A percentile compares a stretch with the other conserved stretches of the same genome.
These are phyloP conservation scores for Paxillus rubicundulus DNA, from an alignment of 768 basidiomycete genomes.

Conservation along the genomic window DNA sequence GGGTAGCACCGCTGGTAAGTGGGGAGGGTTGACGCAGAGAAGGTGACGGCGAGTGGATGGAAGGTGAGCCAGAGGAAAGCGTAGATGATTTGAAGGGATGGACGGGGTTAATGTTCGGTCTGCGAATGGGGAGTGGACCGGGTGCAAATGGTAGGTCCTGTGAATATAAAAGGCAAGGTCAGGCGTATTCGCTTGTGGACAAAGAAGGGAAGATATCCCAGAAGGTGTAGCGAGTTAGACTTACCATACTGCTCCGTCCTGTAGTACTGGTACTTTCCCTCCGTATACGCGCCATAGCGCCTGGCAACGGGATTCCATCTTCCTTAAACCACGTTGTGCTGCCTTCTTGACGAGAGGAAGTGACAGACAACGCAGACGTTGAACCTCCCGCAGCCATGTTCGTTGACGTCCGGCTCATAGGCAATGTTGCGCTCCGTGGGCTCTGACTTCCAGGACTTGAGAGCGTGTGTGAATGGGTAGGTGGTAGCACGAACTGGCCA, in stretches of 20 bases:
- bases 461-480: conserved; percentile 33
- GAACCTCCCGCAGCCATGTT: conserved; percentile 31
- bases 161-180: conserved; percentile 4
- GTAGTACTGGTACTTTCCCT: conserved; percentile 49
- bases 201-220: conserved; percentile 1
- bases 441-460: conserved; percentile 40
- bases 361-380: conserved; percentile 39
- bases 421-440: conserved; percentile 33
- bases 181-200: background rate
- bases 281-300: conserved; percentile 44
- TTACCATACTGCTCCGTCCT: conserved; percentile 31
- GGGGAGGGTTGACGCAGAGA: conserved; percentile 48
- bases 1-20: conserved; percentile 29
- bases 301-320: conserved; percentile 32
- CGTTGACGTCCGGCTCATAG: conserved; percentile 35
- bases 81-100: conserved; percentile 52
- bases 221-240: background rate
- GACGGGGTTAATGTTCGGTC: conserved; percentile 39
- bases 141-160: conserved; percentile 40
- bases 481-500: conserved; percentile 45
- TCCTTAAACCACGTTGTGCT: conserved; percentile 38
- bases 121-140: conserved; percentile 44
- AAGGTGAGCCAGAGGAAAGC: conserved; percentile 48
- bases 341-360: conserved; percentile 40
- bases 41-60: conserved; percentile 47